phyloP scores from a whole-genome alignment of 2,329 filamentous ascomycete genomes.

The Didymella keratinophila region DNA sequence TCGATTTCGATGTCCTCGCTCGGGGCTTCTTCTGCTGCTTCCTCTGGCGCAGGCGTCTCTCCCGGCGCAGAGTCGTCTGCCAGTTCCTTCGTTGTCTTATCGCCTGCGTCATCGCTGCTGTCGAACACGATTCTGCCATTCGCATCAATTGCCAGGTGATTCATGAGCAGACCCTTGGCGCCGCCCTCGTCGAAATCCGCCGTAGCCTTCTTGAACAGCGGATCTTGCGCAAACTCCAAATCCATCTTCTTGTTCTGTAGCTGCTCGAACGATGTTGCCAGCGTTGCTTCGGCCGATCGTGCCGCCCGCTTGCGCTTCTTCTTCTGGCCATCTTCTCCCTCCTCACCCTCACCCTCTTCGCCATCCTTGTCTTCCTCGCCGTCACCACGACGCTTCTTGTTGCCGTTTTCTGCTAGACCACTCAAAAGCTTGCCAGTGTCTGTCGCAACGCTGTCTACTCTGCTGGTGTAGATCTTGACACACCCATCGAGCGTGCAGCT shows the following conservation, averaged over 20 bases:
- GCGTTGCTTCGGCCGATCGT: slow-evolving; percentile 88
- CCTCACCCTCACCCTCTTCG: slow-evolving; percentile 72
- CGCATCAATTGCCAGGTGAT: slow-evolving; percentile 94
- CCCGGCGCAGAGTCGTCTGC: slow-evolving; percentile 56
- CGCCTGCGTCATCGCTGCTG: slow-evolving; percentile 85
- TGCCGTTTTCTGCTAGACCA: slow-evolving; percentile 85
- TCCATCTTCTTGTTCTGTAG: slow-evolving; percentile 97
- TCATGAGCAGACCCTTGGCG: slow-evolving; percentile 91
- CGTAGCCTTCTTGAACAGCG: slow-evolving; percentile 98
- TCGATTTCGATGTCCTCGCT: slow-evolving; percentile 79
- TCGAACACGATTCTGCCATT: slow-evolving; percentile 96
- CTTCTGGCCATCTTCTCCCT: slow-evolving; percentile 65
- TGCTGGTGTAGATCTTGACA: slow-evolving; percentile 98
- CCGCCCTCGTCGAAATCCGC: slow-evolving; percentile 98
- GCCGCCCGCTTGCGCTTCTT: slow-evolving; percentile 78
- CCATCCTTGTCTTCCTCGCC: slow-evolving; percentile 48
- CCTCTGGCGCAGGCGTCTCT: slow-evolving; percentile 41
- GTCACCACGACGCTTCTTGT: slow-evolving; percentile 59
- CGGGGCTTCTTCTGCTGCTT: slow-evolving; percentile 49
- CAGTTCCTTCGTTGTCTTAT: slow-evolving; percentile 58
- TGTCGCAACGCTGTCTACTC: slow-evolving; percentile 96
- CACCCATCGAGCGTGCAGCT: slow-evolving; percentile 97
- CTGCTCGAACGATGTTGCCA: slow-evolving; percentile 86
- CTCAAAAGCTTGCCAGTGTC: slow-evolving; percentile 95
- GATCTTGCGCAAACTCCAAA: slow-evolving; percentile 94